Evolutionary conservation across 2,329 filamentous ascomycete species (phyloP).

Genomic region (Monilinia vaccinii-corymbosi): DNA sequence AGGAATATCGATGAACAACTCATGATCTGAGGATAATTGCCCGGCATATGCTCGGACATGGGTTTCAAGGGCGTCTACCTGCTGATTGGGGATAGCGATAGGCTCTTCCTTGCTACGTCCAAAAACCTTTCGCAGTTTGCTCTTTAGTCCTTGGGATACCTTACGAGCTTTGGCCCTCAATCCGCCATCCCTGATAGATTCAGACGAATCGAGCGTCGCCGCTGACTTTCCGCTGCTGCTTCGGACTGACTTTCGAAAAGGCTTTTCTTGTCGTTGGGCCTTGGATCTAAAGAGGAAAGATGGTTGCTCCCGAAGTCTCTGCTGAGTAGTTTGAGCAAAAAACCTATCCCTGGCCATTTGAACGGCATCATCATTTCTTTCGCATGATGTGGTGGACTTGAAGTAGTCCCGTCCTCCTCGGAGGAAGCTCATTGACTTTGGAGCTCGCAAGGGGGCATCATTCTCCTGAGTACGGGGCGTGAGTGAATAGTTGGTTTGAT

Average conservation of each 20-base stretch:
- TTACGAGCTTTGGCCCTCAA: slow-evolving; percentile 48
- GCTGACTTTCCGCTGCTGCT: slow-evolving; percentile 35
- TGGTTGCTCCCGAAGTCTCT: slow-evolving; percentile 34
- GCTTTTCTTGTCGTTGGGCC: slow-evolving; percentile 22
- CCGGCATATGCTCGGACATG: slow-evolving; percentile 24
- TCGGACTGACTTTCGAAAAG: slow-evolving; percentile 42
- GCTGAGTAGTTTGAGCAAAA: slow-evolving; percentile 30
- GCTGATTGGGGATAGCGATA: slow-evolving; percentile 39
- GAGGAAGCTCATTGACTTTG: slow-evolving; percentile 49
- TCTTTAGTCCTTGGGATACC: slow-evolving; percentile 52
- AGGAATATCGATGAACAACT: slow-evolving; percentile 30
- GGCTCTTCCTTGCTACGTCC: slow-evolving; percentile 33
- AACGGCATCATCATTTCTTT: slow-evolving; percentile 31
- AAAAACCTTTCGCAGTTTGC: slow-evolving; percentile 52
- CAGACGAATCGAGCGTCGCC: slow-evolving; percentile 19
- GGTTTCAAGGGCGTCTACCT: slow-evolving; percentile 37
- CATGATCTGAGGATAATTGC: slow-evolving; percentile 23
- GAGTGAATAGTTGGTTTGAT: slow-evolving; percentile 12
- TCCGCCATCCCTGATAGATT: slow-evolving; percentile 27
- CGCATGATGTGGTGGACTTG: slow-evolving; percentile 13
- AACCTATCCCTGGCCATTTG: slow-evolving; percentile 33
- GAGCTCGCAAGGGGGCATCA: slow-evolving; percentile 33
- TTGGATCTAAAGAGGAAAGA: slow-evolving; percentile 38
- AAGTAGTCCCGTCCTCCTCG: slow-evolving; percentile 27
- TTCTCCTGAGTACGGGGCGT: slow-evolving; percentile 22